Conservation (phyloP, 2,329 filamentous ascomycete genomes). For the Neofusicoccum ribis region DNA sequence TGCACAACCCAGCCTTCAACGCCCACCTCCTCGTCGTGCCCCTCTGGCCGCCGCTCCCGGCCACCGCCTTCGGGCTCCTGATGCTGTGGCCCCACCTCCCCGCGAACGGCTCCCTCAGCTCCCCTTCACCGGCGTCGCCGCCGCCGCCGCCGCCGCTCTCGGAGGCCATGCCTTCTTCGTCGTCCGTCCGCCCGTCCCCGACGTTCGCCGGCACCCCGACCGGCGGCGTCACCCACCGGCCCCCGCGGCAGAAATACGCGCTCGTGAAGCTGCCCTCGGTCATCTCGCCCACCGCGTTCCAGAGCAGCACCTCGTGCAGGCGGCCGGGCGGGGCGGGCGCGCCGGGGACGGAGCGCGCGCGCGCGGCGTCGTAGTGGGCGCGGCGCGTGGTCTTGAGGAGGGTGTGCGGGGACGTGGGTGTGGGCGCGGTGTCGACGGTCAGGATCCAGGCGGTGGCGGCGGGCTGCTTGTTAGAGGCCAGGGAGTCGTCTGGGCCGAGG, state of each 20-base stretch:
- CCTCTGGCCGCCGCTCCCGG: constrained; percentile 76
- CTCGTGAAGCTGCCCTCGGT: constrained; percentile 88
- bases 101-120: constrained; percentile 36
- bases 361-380: constrained; percentile 68
- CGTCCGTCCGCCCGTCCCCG: not conserved
- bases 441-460: constrained; percentile 46
- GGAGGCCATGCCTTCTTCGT: not conserved
- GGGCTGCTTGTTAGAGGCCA: constrained; percentile 24
- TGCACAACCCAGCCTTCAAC: constrained; percentile 66
- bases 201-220: constrained; percentile 28
- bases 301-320: constrained; percentile 68
- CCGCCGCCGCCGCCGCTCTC: not conserved
- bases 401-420: constrained; percentile 64
- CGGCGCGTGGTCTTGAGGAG: constrained; percentile 83
- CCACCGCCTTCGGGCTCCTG: constrained; percentile 43
- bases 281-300: constrained; percentile 64
- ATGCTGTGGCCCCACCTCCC: constrained; percentile 42
- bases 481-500: constrained; percentile 32
- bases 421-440: constrained; percentile 54
- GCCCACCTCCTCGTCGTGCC: constrained; percentile 84
- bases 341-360: constrained; percentile 59
- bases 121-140: constrained; percentile 32
- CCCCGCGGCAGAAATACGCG: constrained; percentile 74
- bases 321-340: constrained; percentile 32
- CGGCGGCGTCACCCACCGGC: constrained; percentile 78